Base-by-base conservation (phyloP, 495 filamentous ascomycete genomes). In the Daldinia childiae region DNA sequence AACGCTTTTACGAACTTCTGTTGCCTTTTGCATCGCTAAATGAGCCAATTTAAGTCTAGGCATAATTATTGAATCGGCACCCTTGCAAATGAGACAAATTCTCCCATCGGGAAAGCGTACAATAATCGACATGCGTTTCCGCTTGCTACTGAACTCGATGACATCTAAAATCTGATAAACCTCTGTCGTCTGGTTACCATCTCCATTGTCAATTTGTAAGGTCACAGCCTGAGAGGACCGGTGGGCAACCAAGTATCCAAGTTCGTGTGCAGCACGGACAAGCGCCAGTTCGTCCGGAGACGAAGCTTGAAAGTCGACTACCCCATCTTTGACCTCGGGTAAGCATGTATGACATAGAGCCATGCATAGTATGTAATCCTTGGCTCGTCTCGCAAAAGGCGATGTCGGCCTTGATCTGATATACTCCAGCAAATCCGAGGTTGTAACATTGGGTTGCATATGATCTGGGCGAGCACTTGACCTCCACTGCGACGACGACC, bases 271-370 rank as follows among this genome's bases (percentile, higher is more conserved):
- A 4, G 93, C 93, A 67, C 85, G 82, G 1, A 96, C 91, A 50
- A 97, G 82, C 6, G 93, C 93, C 36, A 93, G 80, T 76, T 97
- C 93, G 72, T 97, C 93, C 0, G 93, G 93, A n/a, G 93, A 97
- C 17, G 93, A 88, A 5, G 93, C 91, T 79, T 96, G 93, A 77
- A 90, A 97, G 9, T 89, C 86, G 19, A 90, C 85, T 48, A 83
- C 79, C 4, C 88, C 92, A 72, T 86, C 80, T 7, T 86, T 81
- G 7, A 80, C 85, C 76, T 97, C 94, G 0, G 94, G 94, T 48
- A 96, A 85, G 76, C 93, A 97, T 7, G 94, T 96, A 77, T 97
- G 94, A 76, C 94, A 97, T 6, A 97, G 84, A 8, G 94, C 92
- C 56, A 97, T 85, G 34, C 90, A 90, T 36, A 97, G 83, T 2